Conservation (phyloP, 305 asterid species). For the Fraxinus floribunda region DNA sequence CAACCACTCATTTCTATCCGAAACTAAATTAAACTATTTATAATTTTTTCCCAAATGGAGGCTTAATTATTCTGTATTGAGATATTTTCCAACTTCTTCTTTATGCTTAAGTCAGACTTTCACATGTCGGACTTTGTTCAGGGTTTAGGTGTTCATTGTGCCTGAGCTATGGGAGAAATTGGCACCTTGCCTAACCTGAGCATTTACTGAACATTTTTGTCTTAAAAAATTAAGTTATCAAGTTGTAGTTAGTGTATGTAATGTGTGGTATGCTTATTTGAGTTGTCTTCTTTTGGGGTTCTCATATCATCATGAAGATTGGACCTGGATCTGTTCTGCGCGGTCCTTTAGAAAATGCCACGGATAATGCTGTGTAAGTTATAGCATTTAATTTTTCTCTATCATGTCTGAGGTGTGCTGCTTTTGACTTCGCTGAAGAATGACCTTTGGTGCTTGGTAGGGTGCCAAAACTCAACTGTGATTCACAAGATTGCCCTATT, state of each 20-base stretch:
- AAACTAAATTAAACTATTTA: background rate
- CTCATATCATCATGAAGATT: constrained; percentile 51
- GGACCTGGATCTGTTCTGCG: constrained; percentile 94
- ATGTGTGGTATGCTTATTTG: constrained; percentile 11
- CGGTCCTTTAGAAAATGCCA: constrained; percentile 78
- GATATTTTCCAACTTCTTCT: background rate
- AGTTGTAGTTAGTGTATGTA: constrained; percentile 5
- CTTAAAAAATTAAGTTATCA: background rate
- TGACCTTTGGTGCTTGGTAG: constrained; percentile 42
- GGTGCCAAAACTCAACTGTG: constrained; percentile 76
- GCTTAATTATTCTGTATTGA: background rate
- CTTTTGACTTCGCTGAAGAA: constrained; percentile 16
- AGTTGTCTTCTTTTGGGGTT: constrained; percentile 18
- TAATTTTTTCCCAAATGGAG: background rate
- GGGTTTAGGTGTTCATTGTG: constrained; percentile 11
- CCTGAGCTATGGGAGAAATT: background rate
- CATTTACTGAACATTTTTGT: constrained; percentile 5
- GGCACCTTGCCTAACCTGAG: background rate
- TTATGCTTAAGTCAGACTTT: background rate
- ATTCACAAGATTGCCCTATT: constrained; percentile 65
- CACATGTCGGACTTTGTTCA: background rate
- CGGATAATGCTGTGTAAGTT: constrained; percentile 82
- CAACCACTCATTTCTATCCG: background rate
- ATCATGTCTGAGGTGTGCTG: constrained; percentile 5
- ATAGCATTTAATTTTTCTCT: constrained; percentile 18